Conservation (phyloP, 495 filamentous ascomycete genomes). For the Aspergillus sparsus region DNA sequence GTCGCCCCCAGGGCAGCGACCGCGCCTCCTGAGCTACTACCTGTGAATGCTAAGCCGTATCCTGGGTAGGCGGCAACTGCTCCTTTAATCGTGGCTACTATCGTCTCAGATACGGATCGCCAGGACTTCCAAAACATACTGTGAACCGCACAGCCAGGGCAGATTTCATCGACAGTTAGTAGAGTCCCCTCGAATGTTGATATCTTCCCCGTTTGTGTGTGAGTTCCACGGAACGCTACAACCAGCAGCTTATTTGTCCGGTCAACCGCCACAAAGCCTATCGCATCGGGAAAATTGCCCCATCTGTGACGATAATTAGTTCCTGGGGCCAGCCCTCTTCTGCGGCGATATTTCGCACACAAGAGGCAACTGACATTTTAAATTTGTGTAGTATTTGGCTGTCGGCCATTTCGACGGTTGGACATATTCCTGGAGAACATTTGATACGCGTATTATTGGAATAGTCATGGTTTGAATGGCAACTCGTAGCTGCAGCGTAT, state of each 20-base stretch:
- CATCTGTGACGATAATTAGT: slow-evolving; percentile 40
- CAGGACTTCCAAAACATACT: slow-evolving; percentile 55
- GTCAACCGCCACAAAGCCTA: slow-evolving; percentile 66
- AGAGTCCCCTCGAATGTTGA: slow-evolving; percentile 48
- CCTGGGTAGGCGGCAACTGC: slow-evolving; percentile 40
- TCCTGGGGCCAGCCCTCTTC: not conserved
- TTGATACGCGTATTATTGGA: slow-evolving; percentile 39
- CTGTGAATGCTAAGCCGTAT: slow-evolving; percentile 56
- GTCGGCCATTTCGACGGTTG: slow-evolving; percentile 52
- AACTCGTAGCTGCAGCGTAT: slow-evolving; percentile 66
- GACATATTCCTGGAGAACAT: slow-evolving; percentile 58
- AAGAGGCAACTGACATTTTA: slow-evolving; percentile 48
- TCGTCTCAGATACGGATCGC: slow-evolving; percentile 38
- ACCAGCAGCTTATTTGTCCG: slow-evolving; percentile 57
- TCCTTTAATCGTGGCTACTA: slow-evolving; percentile 38
- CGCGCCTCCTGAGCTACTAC: slow-evolving; percentile 66
- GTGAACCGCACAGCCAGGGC: slow-evolving; percentile 49
- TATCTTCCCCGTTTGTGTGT: slow-evolving; percentile 62
- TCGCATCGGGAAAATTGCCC: slow-evolving; percentile 51
- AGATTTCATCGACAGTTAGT: slow-evolving; percentile 37
- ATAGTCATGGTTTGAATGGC: slow-evolving; percentile 50
- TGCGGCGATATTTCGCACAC: not conserved
- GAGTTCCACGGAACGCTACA: slow-evolving; percentile 62
- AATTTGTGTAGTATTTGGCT: slow-evolving; percentile 56
- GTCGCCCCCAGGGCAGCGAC: slow-evolving; percentile 59